Evolutionary conservation across 495 filamentous ascomycete genomes (phyloP).

Genomic region (Daldinia caldariorum): DNA sequence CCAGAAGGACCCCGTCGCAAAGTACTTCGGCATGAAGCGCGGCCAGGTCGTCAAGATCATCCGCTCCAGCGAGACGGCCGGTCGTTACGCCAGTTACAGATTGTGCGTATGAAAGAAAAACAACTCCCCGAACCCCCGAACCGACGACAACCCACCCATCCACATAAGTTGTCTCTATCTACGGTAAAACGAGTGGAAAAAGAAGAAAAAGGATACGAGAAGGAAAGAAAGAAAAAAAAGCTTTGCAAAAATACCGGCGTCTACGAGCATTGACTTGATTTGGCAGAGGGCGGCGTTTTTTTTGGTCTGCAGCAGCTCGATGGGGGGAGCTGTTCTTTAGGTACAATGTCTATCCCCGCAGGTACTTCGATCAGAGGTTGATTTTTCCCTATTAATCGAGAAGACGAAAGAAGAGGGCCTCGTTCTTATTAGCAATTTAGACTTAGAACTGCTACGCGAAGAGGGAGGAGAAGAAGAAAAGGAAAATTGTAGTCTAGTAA

Average conservation of each 20-base stretch:
- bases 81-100: slow-evolving; percentile 79
- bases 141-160: background rate
- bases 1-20: slow-evolving; percentile 87
- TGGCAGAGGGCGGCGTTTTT: slow-evolving; percentile 36
- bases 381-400: slow-evolving; percentile 12
- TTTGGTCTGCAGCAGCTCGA: slow-evolving; percentile 23
- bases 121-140: background rate
- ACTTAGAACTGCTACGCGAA: background rate
- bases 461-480: background rate
- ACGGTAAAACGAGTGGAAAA: too few species aligned
- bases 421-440: background rate
- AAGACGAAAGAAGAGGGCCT: background rate
- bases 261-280: slow-evolving; percentile 42
- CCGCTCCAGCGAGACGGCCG: slow-evolving; percentile 79
- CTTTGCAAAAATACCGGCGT: slow-evolving; percentile 34
- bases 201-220: background rate
- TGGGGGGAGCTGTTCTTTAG: too few species aligned
- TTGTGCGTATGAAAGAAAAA: slow-evolving; percentile 58
- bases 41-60: slow-evolving; percentile 99
- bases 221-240: background rate
- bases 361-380: slow-evolving; percentile 12
- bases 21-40: slow-evolving; percentile 88
- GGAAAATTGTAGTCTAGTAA: slow-evolving; percentile 5
- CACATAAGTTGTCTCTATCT: background rate
- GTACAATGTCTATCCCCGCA: background rate